These are phyloP conservation scores for Mortierella sp. DNA, from an alignment of 371 early-diverging fungal genomes.

Conservation along the genomic window DNA sequence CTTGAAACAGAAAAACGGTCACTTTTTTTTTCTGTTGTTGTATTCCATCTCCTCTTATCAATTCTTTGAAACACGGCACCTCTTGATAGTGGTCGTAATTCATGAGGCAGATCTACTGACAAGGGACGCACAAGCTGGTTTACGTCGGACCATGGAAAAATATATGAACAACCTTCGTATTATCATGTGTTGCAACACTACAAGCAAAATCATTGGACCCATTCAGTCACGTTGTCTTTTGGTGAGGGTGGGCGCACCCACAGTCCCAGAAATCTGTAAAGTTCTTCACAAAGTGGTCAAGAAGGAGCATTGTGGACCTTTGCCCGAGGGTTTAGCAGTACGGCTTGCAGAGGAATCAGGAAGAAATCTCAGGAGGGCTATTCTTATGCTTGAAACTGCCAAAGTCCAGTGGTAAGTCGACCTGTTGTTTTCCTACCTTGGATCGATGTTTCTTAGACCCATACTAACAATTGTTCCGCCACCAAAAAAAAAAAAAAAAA, in stretches of 20 bases:
- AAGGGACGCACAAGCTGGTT: slow-evolving; percentile 97
- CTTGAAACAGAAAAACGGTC: neutral
- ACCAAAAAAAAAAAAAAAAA: no score
- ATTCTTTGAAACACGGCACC: neutral
- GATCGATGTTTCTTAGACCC: neutral
- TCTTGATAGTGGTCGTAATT: slow-evolving; percentile 86
- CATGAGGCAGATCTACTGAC: slow-evolving; percentile 96
- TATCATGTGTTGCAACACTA: slow-evolving; percentile 92
- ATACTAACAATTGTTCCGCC: neutral
- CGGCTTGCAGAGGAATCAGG: slow-evolving; percentile 76
- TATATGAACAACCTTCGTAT: slow-evolving; percentile 95
- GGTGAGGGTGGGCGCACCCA: slow-evolving; percentile 90
- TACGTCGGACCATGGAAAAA: slow-evolving; percentile 99
- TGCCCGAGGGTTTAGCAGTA: slow-evolving; percentile 74
- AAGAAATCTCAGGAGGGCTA: slow-evolving; percentile 91
- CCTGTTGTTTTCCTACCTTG: neutral
- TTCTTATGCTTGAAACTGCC: slow-evolving; percentile 92
- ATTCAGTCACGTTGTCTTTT: slow-evolving; percentile 96
- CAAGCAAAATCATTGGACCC: slow-evolving; percentile 95
- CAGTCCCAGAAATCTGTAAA: slow-evolving; percentile 71
- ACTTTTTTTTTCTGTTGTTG: no score
- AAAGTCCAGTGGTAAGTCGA: slow-evolving; percentile 76
- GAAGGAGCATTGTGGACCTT: slow-evolving; percentile 74
- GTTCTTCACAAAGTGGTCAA: slow-evolving; percentile 79
- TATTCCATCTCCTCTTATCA: slow-evolving; percentile 1